Base-by-base conservation (phyloP, 129 eudicot species). In the Logfia minima region DNA sequence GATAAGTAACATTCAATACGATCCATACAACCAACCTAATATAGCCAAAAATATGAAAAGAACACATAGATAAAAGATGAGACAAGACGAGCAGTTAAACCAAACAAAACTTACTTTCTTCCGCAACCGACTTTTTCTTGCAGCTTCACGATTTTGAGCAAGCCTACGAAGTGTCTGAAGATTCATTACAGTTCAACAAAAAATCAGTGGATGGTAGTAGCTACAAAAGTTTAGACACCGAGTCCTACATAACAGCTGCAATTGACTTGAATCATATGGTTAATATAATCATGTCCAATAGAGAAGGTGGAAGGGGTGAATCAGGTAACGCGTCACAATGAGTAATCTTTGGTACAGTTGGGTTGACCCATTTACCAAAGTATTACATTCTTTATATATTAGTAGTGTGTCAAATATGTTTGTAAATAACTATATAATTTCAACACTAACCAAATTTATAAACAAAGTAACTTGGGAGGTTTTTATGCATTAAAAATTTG, bases 111-210 rank as follows among this genome's bases (percentile, higher is more conserved):
- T 63, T 45, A 90, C 96, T 37, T 90, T 90, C 83, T 90, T 90
- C 52, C 96, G 83, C 68, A 90, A 82, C 63, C 96, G 91, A 80
- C 96, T 90, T 81, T 90, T 90, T 70, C 96, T 83, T 80, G 96
- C 96, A 78, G 96, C 96, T 79, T 90, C 96, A 70, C 96, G 96
- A 83, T 90, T 90, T 86, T 90, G 96, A 81, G 96, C 93, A 86
- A 90, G 96, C 88, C 96, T 86, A 56, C 96, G 96, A 77, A 90
- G 96, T 41, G 91, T 90, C 96, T 90, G 91, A 83, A 83, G 2
- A 64, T 72, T 34, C 4, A 70, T 69, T 8, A 61, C 0, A 37
- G 21, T 52, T 73, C 14, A 60, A 55, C 23, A 53, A 31, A 41
- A 61, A 51, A 69, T 77, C 31, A 83, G 66, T 52, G 17, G 64